phyloP scores from a whole-genome alignment of 139 green algal genomes.

The Chlorella vulgaris region DNA sequence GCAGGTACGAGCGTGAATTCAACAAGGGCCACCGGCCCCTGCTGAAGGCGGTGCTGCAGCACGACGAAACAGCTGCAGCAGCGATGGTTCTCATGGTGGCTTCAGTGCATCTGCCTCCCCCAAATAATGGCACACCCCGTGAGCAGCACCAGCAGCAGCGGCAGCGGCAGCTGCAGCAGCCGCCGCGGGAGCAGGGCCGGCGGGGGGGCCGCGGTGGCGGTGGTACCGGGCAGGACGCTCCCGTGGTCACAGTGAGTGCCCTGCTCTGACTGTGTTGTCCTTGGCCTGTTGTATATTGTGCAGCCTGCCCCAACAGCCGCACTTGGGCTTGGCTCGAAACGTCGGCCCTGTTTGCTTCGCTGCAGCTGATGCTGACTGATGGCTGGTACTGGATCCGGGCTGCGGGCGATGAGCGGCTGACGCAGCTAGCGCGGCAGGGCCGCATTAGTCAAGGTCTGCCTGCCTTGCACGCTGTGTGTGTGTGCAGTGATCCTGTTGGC shows the following conservation, averaged over 20 bases:
- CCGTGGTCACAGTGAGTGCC: background rate
- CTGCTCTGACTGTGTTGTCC: too few relatives aligned
- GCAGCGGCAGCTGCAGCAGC: background rate
- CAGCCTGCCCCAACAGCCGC: background rate
- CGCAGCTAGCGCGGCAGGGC: constrained; percentile 30
- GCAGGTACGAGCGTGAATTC: constrained; percentile 62
- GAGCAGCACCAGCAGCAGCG: background rate
- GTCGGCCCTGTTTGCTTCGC: background rate
- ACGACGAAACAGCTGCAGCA: constrained; percentile 52
- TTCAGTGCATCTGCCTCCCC: constrained; percentile 28
- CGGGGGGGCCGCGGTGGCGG: background rate
- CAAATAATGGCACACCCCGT: too few relatives aligned
- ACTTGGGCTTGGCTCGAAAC: background rate
- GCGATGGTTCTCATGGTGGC: constrained; percentile 64
- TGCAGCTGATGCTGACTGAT: constrained; percentile 70
- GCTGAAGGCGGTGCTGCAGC: constrained; percentile 65
- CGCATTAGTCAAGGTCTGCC: constrained; percentile 11
- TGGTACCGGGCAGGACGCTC: background rate
- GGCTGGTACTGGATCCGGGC: constrained; percentile 74
- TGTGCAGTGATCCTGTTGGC: background rate
- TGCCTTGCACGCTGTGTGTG: background rate
- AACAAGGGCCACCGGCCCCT: constrained; percentile 52
- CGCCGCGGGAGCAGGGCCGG: background rate
- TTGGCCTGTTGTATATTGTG: too few relatives aligned
- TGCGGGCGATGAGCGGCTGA: constrained; percentile 51